Conservation (phyloP, 305 asterid species). For the Fraxinus floribunda region DNA sequence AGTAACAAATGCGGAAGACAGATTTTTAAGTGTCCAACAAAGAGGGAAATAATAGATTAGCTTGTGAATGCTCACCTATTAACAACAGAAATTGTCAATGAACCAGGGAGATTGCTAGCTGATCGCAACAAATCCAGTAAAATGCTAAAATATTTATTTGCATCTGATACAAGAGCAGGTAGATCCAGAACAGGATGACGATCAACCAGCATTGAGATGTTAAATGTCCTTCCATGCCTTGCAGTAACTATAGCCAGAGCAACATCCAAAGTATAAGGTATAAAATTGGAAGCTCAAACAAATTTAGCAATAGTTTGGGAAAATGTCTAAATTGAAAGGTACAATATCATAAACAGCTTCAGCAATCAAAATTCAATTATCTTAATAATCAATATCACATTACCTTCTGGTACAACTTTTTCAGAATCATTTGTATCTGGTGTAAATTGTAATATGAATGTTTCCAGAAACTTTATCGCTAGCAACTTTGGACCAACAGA, state of each 20-base stretch:
- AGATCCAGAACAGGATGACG: conserved; percentile 78
- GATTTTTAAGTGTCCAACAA: conserved; percentile 15
- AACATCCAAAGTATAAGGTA: conserved; percentile 21
- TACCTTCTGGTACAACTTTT: conserved; percentile 63
- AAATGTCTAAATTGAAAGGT: conserved; percentile 20
- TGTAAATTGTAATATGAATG: conserved; percentile 61
- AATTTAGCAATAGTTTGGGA: background rate
- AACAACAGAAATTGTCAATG: conserved; percentile 68
- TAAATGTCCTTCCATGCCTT: conserved; percentile 59
- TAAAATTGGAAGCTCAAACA: conserved; percentile 8
- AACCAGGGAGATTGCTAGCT: conserved; percentile 70
- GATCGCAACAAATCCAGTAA: conserved; percentile 72
- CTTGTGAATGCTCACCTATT: conserved; percentile 68
- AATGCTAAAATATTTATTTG: conserved; percentile 59
- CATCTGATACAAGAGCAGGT: conserved; percentile 64
- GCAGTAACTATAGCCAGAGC: conserved; percentile 42
- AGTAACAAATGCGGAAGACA: conserved; percentile 2
- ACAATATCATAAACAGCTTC: conserved; percentile 19
- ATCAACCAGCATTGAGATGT: conserved; percentile 73
- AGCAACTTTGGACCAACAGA: conserved; percentile 72
- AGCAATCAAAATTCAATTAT: background rate
- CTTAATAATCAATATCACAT: conserved; percentile 17
- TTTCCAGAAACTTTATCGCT: conserved; percentile 79
- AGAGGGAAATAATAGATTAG: conserved; percentile 4
- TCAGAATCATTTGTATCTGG: conserved; percentile 61